Percentiles rank a stretch among this genome's conserved stretches.
Evolutionary conservation across 495 filamentous ascomycete species (phyloP).

Genomic region (Penicillium lagena): DNA sequence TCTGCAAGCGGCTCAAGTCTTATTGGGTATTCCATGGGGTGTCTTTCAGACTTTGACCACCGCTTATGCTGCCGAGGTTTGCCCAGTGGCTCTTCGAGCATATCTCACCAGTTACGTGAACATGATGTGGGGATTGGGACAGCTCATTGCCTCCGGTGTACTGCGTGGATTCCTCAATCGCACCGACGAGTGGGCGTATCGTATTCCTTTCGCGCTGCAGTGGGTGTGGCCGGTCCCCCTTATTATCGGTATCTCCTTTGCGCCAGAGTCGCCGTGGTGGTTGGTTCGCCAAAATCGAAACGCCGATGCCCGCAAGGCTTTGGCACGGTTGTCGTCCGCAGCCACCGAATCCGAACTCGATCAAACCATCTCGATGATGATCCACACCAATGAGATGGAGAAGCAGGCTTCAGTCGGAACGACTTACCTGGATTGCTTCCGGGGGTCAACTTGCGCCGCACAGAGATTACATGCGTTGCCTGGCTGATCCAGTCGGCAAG

Average conservation of each 20-base stretch:
- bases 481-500: constrained; percentile 74
- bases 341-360: constrained; percentile 53
- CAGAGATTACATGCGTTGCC: constrained; percentile 64
- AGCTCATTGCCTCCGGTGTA: constrained; percentile 62
- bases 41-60: constrained; percentile 68
- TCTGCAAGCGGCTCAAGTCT: too few relatives aligned
- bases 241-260: constrained; percentile 58
- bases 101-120: constrained; percentile 72
- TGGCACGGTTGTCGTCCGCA: constrained; percentile 54
- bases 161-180: constrained; percentile 52
- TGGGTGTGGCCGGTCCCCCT: constrained; percentile 76
- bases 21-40: neutral
- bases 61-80: constrained; percentile 72
- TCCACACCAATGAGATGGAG: constrained; percentile 68
- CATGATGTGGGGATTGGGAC: constrained; percentile 68
- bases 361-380: constrained; percentile 74
- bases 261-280: constrained; percentile 74
- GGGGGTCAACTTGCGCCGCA: constrained; percentile 62
- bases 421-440: constrained; percentile 64
- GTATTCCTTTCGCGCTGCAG: constrained; percentile 62
- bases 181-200: constrained; percentile 53
- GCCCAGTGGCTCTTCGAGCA: constrained; percentile 59
- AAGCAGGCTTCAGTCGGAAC: constrained; percentile 57
- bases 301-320: constrained; percentile 55
- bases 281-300: constrained; percentile 59